phyloP scores from a whole-genome alignment of 1,284 basidiomycete genomes.

The Pseudozyma flocculosa region DNA sequence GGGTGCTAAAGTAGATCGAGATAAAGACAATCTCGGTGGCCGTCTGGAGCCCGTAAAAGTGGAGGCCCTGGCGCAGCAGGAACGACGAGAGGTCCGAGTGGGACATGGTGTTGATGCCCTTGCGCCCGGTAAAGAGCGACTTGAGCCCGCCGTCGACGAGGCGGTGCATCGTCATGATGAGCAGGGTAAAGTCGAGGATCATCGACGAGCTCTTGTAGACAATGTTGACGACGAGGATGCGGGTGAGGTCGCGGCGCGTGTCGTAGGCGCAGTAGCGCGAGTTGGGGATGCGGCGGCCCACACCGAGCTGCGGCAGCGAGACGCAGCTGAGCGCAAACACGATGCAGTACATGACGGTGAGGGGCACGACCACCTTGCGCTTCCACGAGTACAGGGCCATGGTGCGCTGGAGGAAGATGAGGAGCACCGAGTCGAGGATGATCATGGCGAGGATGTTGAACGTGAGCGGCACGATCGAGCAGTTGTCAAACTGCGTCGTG shows the following conservation, averaged over 20 bases:
- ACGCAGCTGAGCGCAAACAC: conserved; percentile 9
- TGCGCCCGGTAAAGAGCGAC: conserved; percentile 5
- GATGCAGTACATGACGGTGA: conserved; percentile 9
- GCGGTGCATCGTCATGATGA: conserved; percentile 30
- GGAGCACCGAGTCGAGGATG: conserved; percentile 12
- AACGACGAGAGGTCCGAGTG: conserved; percentile 11
- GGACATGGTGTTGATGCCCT: conserved; percentile 2
- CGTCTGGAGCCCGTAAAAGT: conserved; percentile 21
- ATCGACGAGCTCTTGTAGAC: conserved; percentile 20
- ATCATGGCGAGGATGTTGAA: conserved; percentile 24
- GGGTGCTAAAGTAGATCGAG: conserved; percentile 15
- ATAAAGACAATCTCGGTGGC: conserved; percentile 25
- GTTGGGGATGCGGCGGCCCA: conserved; percentile 15
- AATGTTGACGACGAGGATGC: conserved; percentile 9
- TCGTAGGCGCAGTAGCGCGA: conserved; percentile 24
- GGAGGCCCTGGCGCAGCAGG: conserved; percentile 28
- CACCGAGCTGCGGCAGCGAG: conserved; percentile 23
- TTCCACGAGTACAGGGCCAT: conserved; percentile 30
- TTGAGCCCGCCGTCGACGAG: conserved; percentile 27
- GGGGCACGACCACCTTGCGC: conserved; percentile 12
- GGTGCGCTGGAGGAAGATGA: conserved; percentile 28
- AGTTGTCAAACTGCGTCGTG: conserved; percentile 11
- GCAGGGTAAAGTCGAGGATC: conserved; percentile 16
- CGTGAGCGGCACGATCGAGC: conserved; percentile 8
- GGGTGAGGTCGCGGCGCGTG: conserved; percentile 7